Conservation (phyloP, 257 asterid genomes). For the Solanum gandarillasii region DNA sequence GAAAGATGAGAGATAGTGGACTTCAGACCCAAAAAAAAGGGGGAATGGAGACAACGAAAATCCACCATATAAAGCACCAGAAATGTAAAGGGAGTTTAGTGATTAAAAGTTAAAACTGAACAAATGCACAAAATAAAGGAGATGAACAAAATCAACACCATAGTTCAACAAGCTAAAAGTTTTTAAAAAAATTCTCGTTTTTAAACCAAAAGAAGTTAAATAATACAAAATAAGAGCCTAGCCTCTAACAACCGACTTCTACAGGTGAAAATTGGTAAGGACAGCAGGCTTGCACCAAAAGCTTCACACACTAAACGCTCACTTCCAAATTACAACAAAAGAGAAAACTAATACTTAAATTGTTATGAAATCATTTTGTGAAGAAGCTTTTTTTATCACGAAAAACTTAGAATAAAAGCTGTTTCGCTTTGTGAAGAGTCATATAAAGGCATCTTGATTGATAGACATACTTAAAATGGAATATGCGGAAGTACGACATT, state of each 20-base stretch:
- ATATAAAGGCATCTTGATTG: not conserved
- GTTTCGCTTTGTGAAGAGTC: not conserved
- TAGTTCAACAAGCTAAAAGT: not conserved
- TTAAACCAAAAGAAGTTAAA: not conserved
- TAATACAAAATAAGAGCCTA: not conserved
- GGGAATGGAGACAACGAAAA: not conserved
- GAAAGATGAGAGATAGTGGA: conserved; percentile 12
- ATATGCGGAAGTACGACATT: not conserved
- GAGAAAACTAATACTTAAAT: not conserved
- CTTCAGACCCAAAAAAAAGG: not conserved
- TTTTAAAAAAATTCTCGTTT: not conserved
- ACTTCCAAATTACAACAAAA: not conserved
- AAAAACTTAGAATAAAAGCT: not conserved
- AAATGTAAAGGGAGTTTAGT: not conserved
- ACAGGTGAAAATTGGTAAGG: not conserved
- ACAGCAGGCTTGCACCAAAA: not conserved
- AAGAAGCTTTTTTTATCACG: not conserved
- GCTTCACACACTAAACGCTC: not conserved
- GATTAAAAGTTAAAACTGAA: not conserved
- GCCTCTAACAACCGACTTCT: not conserved
- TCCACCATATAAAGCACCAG: not conserved
- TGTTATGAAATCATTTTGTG: not conserved
- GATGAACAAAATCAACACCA: not conserved
- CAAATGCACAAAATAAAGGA: not conserved
- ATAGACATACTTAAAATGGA: not conserved